phyloP scores from a whole-genome alignment of 805 yeast species.

The Cyberlindnera saturnus region DNA sequence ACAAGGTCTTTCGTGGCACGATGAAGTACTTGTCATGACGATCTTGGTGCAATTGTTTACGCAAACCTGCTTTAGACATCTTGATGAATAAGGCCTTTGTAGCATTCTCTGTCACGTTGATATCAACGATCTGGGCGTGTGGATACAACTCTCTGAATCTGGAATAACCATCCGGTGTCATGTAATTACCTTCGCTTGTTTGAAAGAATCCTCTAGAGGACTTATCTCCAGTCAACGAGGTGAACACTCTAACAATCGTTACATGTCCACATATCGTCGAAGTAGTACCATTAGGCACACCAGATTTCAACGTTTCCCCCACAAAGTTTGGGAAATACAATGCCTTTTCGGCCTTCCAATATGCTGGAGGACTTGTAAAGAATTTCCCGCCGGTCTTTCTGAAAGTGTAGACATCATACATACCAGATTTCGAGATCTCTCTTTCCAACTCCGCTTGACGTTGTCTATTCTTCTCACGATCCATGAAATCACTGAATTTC shows the following conservation, averaged over 20 bases:
- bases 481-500: constrained; percentile 40
- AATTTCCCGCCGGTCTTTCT: constrained; percentile 79
- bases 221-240: constrained; percentile 65
- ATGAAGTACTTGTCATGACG: constrained; percentile 58
- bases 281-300: constrained; percentile 24
- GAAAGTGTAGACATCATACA: constrained; percentile 57
- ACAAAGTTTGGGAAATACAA: constrained; percentile 76
- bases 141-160: constrained; percentile 39
- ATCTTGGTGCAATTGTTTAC: constrained; percentile 37
- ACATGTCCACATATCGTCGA: constrained; percentile 43
- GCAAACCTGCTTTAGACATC: constrained; percentile 40
- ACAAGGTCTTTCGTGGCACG: constrained; percentile 52
- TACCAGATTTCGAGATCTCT: constrained; percentile 63
- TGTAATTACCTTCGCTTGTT: constrained; percentile 35
- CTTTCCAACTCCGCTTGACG: constrained; percentile 50
- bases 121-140: constrained; percentile 64
- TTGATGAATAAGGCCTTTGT: constrained; percentile 61
- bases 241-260: constrained; percentile 58
- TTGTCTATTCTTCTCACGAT: constrained; percentile 39
- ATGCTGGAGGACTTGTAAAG: constrained; percentile 76
- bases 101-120: constrained; percentile 69
- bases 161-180: constrained; percentile 34
- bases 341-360: constrained; percentile 66
- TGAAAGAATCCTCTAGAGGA: constrained; percentile 58
- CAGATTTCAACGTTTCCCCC: constrained; percentile 44